Conservation (phyloP, 2,329 filamentous ascomycete genomes). For the Xylaria sp. region DNA sequence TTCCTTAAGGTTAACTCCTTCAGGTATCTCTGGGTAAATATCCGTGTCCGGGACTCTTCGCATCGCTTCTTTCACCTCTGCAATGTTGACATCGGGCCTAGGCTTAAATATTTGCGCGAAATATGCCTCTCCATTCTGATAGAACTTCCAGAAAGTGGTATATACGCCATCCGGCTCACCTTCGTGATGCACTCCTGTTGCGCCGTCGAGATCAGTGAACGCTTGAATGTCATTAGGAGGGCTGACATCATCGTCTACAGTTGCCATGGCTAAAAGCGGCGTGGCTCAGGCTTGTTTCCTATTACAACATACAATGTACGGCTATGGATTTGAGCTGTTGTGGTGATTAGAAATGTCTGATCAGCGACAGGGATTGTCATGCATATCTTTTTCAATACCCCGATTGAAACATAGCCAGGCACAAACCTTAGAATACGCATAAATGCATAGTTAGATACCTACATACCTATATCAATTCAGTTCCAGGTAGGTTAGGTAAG, state of each 20-base stretch:
- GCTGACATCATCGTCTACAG: constrained; percentile 1
- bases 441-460: neutral
- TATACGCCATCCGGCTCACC: constrained; percentile 22
- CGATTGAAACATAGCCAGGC: constrained; percentile 3
- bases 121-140: constrained; percentile 35
- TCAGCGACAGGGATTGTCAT: constrained; percentile 20
- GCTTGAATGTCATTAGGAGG: constrained; percentile 37
- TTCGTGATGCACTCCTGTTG: constrained; percentile 20
- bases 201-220: constrained; percentile 35
- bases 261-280: constrained; percentile 26
- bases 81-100: constrained; percentile 32
- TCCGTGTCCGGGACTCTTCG: constrained; percentile 36
- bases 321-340: neutral
- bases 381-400: neutral
- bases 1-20: constrained; percentile 28
- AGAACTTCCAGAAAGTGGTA: constrained; percentile 40
- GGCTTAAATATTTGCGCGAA: constrained; percentile 37
- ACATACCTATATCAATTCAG: neutral
- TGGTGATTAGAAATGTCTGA: constrained; percentile 18
- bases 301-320: neutral
- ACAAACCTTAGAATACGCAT: neutral
- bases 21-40: constrained; percentile 38
- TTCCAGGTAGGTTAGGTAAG: too few relatives aligned
- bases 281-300: too few relatives aligned
- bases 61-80: constrained; percentile 35